Evolutionary conservation across 2,329 filamentous ascomycete species (phyloP).

Genomic region (Dryadomyces quercus-mongolicae): DNA sequence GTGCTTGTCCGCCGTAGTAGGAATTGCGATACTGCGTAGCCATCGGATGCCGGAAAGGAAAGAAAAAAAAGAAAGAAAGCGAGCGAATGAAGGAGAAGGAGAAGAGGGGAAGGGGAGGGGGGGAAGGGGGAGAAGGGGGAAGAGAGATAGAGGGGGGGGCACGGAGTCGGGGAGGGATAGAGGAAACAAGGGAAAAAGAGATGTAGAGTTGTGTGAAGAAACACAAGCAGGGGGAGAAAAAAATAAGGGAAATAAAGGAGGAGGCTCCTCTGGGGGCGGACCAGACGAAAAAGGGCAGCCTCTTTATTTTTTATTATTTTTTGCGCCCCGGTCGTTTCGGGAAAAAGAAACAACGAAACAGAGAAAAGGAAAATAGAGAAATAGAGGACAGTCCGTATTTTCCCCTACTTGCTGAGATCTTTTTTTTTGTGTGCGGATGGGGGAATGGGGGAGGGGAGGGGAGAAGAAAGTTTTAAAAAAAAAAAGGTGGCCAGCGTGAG

Average conservation of each 20-base stretch:
- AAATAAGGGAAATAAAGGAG: not conserved
- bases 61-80: not conserved
- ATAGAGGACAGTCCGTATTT: no score
- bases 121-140: not conserved
- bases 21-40: constrained; percentile 44
- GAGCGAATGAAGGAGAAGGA: not conserved
- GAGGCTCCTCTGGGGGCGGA: not conserved
- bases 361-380: not conserved
- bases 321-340: not conserved
- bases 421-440: not conserved
- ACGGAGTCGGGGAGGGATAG: not conserved
- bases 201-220: not conserved
- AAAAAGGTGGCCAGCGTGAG: not conserved
- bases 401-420: no score
- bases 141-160: not conserved
- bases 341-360: not conserved
- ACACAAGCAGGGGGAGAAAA: not conserved
- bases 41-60: constrained; percentile 22
- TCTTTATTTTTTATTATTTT: no score
- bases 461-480: no score
- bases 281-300: not conserved
- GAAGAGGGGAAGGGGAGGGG: not conserved
- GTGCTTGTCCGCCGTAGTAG: constrained; percentile 29
- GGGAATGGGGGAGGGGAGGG: not conserved
- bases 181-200: not conserved